Base-by-base conservation (phyloP, 1,284 basidiomycete genomes). In the Takashimella koratensis region DNA sequence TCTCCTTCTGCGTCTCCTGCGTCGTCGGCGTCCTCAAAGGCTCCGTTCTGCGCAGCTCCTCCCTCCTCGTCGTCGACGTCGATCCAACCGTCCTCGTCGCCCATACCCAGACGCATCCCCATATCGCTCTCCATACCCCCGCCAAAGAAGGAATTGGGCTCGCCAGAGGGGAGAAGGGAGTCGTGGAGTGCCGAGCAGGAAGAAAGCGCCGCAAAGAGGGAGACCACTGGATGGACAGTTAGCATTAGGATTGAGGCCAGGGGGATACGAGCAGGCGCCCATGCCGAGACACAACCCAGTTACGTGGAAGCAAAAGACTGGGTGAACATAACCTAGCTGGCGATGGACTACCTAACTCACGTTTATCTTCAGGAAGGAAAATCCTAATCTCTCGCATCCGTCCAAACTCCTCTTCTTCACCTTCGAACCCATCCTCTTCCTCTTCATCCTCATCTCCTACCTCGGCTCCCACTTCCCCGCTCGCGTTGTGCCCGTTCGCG, bases 161-260 rank as follows among this genome's bases (percentile, higher is more conserved):
- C 70, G 43, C 81, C 80, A 16, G 82, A 81, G 62, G 90, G 90
- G 1, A 74, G 57, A 2, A 66, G 65, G 2, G 75, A 77, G 20
- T 91, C 92, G 68, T 98, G 91, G 19, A 98, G 80, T 2, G 93
- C 85, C 3, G 94, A 91, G 71, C 94, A 97, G 50, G 82, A 67
- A 0, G 94, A 96, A 19, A 98, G 80, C 10, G 89, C 84, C 60
- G 90, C 85, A 68, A 97, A 98, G 49, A 98, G 88, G 12, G 81
- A 70, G 57, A 95, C 89, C 54, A 96, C 92, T 93, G 65, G 47
- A 36, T 52, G 19, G 54, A 43, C 40, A 59, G 55, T 22, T 26
- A n/a, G 46, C n/a, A n/a, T n/a, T n/a, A n/a, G n/a, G n/a, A n/a
- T n/a, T n/a, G n/a, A n/a, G n/a, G n/a, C n/a, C n/a, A n/a, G n/a